A percentile compares a stretch with the other conserved stretches of the same genome.
These are phyloP conservation scores for Cichorium intybus DNA, from an alignment of 140 eudicot species.

Conservation along the genomic window DNA sequence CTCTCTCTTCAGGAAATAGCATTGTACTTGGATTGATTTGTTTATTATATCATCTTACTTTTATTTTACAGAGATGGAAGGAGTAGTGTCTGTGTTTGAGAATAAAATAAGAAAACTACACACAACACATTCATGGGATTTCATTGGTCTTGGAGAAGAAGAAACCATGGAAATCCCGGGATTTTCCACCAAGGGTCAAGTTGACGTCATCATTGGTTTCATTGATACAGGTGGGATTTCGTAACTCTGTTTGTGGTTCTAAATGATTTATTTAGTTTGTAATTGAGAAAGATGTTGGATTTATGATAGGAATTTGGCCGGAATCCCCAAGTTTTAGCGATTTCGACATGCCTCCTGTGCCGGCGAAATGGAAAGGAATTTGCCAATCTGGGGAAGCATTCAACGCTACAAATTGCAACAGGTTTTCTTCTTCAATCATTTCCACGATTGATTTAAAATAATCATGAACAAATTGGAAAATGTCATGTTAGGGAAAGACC, in stretches of 20 bases:
- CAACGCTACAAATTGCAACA: constrained; percentile 75
- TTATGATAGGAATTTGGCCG: constrained; percentile 78
- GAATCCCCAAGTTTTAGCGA: constrained; percentile 86
- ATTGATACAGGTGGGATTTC: constrained; percentile 70
- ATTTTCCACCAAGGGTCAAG: constrained; percentile 78
- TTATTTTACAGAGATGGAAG: constrained; percentile 68
- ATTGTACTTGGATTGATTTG: neutral
- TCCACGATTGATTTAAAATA: neutral
- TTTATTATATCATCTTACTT: neutral
- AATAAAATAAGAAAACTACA: constrained; percentile 58
- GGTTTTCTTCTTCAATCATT: constrained; percentile 37
- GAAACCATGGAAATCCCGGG: constrained; percentile 91
- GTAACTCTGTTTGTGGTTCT: neutral
- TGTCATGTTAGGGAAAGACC: neutral
- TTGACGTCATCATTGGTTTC: constrained; percentile 84
- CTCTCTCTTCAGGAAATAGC: neutral
- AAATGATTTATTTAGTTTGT: neutral
- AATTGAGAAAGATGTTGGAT: constrained; percentile 18
- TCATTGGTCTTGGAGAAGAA: constrained; percentile 69
- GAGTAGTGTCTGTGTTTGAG: constrained; percentile 84
- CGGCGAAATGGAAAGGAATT: constrained; percentile 74
- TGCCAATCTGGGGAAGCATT: constrained; percentile 90
- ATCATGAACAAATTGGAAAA: neutral
- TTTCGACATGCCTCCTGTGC: constrained; percentile 76
- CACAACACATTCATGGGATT: constrained; percentile 97